Evolutionary conservation across 23 red algal genomes (phyloP).

Genomic region (Cyanidioschyzon merolae): DNA sequence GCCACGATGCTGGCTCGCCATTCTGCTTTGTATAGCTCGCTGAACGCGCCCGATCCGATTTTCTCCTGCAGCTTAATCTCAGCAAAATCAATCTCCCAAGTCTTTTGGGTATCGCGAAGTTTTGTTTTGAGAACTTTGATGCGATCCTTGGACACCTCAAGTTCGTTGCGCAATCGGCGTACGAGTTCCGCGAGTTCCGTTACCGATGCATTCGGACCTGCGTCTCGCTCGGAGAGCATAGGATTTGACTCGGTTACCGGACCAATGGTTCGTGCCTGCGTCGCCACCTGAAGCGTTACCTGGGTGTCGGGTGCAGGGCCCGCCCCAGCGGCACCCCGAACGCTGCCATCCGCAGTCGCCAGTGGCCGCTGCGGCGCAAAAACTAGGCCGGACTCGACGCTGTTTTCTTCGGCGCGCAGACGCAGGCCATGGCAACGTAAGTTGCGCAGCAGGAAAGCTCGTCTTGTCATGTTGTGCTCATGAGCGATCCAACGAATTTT

Average conservation of each 20-base stretch:
- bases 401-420: not conserved
- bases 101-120: constrained; percentile 50
- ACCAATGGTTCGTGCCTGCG: not conserved
- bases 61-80: constrained; percentile 46
- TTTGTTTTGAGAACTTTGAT: constrained; percentile 60
- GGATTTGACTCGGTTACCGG: not conserved
- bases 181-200: constrained; percentile 41
- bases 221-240: not conserved
- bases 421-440: constrained; percentile 31
- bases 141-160: constrained; percentile 38
- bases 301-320: not conserved
- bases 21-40: constrained; percentile 73
- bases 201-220: constrained; percentile 4
- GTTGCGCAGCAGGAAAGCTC: constrained; percentile 42
- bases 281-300: not conserved
- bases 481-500: constrained; percentile 57
- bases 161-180: constrained; percentile 37
- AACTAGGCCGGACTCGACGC: not conserved
- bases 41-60: constrained; percentile 73
- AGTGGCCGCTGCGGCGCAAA: not conserved
- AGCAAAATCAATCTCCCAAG: constrained; percentile 76
- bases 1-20: constrained; percentile 78
- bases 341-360: not conserved
- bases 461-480: constrained; percentile 40
- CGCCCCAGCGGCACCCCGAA: not conserved